Base-by-base conservation (phyloP, 169 alveolate genomes). In the Plasmodium cynomolgi region DNA sequence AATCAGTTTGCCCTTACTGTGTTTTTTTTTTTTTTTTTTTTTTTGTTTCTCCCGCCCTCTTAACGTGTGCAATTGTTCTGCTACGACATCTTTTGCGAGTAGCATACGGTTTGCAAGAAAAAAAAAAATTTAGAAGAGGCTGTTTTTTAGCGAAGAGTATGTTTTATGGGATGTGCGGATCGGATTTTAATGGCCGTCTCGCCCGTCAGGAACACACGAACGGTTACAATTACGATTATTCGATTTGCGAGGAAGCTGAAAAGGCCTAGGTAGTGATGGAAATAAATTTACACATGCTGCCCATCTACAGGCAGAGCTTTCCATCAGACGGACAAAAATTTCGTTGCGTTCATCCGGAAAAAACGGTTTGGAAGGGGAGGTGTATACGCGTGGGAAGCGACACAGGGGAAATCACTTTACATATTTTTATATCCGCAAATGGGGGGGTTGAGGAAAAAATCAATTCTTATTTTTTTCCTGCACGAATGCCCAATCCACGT, bases 401-500 rank as follows among this genome's bases (percentile, higher is more conserved):
- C n/a, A 9, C n/a, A 7, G 34, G n/a, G 39, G 17, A 68, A 68
- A 68, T 68, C 39, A 68, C 77, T 68, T 68, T n/a, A 29, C 37
- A 23, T n/a, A 82, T 56, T 56, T 56, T 56, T 56, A 58, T 4
- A 29, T 50, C 56, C 20, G 34, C 26, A 29, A 23, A 56, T 11
- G 77, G 37, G 31, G 74, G n/a, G 4, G 1, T 13, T 26, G 58
- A 31, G 34, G 68, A 34, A 81, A 82, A 31, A 39, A 23, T 86
- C 44, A 77, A 62, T 80, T 90, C 82, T 90, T 80, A 58, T 73
- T 91, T 82, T 91, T 91, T 31, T 91, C 95, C 75, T 91, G 95
- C n/a, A 91, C 85, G 83, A 91, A 91, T n/a, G 95, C 95, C 95
- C 95, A 91, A 75, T 91, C 95, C 50, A 91, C 95, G 41, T 82